phyloP scores from a whole-genome alignment of 345 rosid species.

The Hibiscus mutabilis region DNA sequence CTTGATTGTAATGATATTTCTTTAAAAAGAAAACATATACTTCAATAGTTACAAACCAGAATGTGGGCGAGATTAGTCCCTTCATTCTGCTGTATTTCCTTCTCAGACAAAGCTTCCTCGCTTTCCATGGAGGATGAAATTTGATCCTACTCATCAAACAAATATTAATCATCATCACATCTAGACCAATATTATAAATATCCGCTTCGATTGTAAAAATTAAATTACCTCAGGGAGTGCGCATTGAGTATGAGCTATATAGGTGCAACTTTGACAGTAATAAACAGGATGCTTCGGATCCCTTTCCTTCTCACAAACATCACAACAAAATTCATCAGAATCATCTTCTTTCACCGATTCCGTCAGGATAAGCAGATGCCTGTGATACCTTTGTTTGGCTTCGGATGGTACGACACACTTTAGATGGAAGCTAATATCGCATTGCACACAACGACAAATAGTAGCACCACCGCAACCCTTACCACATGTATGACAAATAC shows the following conservation, averaged over 20 bases:
- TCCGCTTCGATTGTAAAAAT: no score
- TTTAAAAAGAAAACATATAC: no score
- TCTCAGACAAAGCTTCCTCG: background rate
- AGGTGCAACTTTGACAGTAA: background rate
- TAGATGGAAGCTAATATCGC: background rate
- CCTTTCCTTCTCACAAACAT: background rate
- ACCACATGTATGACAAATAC: background rate
- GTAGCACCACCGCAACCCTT: background rate
- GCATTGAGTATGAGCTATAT: background rate
- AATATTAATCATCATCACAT: background rate
- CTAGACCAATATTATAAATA: no score
- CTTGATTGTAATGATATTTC: background rate
- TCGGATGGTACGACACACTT: background rate
- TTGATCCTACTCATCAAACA: background rate
- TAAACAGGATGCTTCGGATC: background rate
- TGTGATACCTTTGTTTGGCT: background rate
- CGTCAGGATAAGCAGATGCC: background rate
- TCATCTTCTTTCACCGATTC: background rate
- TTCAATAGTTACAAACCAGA: background rate
- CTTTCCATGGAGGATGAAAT: background rate
- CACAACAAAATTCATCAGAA: background rate
- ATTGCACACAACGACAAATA: background rate
- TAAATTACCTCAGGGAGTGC: background rate
- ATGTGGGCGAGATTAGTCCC: background rate
- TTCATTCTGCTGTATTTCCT: background rate